These are phyloP conservation scores for Angophora floribunda DNA, from an alignment of 345 rosid species.

Conservation along the genomic window DNA sequence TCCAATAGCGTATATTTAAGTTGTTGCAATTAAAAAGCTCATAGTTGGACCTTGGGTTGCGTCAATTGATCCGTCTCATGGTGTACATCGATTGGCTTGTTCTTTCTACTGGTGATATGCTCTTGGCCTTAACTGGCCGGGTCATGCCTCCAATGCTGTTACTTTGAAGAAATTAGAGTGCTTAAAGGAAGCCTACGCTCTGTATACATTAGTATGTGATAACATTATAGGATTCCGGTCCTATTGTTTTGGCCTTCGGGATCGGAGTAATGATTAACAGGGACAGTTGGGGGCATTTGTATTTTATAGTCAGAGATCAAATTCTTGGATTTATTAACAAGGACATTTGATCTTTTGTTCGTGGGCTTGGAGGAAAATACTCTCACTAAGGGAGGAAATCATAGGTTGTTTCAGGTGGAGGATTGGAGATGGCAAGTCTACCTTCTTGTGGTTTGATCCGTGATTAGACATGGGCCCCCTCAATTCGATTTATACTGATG, in stretches of 20 bases:
- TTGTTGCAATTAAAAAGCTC: constrained; percentile 11
- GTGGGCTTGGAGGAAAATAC: too few relatives aligned
- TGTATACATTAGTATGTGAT: constrained; percentile 38
- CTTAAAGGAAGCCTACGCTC: constrained; percentile 40
- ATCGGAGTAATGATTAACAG: constrained; percentile 4
- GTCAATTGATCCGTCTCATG: background rate
- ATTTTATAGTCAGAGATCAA: too few relatives aligned
- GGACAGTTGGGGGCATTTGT: too few relatives aligned
- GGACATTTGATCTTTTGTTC: too few relatives aligned
- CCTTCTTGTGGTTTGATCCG: too few relatives aligned
- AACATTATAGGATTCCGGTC: constrained; percentile 16
- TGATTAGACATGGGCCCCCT: too few relatives aligned
- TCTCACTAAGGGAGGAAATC: too few relatives aligned
- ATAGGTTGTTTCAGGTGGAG: too few relatives aligned
- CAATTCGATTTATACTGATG: too few relatives aligned
- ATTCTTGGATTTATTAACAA: background rate
- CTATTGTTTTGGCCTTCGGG: constrained; percentile 5
- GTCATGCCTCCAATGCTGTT: background rate
- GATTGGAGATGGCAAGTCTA: too few relatives aligned
- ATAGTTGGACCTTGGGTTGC: constrained; percentile 3
- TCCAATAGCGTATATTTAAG: constrained; percentile 6
- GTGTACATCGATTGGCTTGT: background rate
- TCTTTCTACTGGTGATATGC: background rate
- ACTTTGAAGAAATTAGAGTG: constrained; percentile 24
- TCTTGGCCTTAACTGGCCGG: background rate